Base-by-base conservation (phyloP, 352 stramenopile genomes). In the Phytopythium aichiense region DNA sequence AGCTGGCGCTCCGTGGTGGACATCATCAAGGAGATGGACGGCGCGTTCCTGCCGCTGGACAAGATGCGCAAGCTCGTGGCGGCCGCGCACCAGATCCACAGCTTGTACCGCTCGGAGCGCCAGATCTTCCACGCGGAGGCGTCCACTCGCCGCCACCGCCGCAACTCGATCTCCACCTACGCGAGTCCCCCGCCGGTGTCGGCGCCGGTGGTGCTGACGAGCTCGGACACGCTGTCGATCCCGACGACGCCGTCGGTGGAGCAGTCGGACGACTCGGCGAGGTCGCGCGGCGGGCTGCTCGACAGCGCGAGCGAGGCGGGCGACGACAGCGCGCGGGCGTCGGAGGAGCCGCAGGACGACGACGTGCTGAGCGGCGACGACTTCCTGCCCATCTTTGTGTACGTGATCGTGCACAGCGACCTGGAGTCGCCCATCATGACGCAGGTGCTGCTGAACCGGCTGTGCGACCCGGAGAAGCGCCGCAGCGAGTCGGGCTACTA, bases 321-420 rank as follows among this genome's bases (percentile, higher is more conserved):
- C 7, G 56, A 60, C 40, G 70, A 53, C 25, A 23, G 33, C 18
- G 42, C n/a, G 20, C 30, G 31, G 4, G 48, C 31, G 43, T 40
- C 40, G 43, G 64, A 77, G 42, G 65, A 52, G 45, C 59, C 67
- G 46, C 66, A 68, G 55, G 37, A 89, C 33, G 80, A 90, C 25
- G 81, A 92, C 56, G 80, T 91, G 56, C 72, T 95, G 42, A 93
- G 83, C 53, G 86, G 84, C 38, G 86, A 93, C 71, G 84, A 93
- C 67, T 92, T 95, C 61, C 64, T 95, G 67, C 84, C 84, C 49
- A 93, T 95, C 69, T 92, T 95, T 76, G 89, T 95, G 73, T 93
- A 93, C 73, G 84, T 95, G 64, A 89, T 95, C 65, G 84, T 95
- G 38, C 84, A 93, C 67, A 89, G 79, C 63, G 74, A 91, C 23